Percentiles rank a stretch among this genome's conserved stretches.
Conservation (phyloP, 2,329 filamentous ascomycete genomes). For the Fusarium goolgardi region DNA sequence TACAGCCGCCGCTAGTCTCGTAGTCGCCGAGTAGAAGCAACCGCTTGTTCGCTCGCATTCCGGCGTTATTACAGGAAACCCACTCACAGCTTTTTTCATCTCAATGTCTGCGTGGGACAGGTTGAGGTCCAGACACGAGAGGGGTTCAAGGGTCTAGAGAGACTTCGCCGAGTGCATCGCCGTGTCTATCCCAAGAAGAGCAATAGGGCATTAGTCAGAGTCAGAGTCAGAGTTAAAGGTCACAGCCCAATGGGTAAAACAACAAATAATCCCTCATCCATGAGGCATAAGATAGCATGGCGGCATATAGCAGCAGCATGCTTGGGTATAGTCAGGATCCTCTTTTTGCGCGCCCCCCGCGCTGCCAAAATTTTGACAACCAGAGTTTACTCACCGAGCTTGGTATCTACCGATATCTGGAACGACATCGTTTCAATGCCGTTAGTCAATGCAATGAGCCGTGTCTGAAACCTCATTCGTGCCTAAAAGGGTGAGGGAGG, state of each 20-base stretch:
- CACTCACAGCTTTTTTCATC: slow-evolving; percentile 27
- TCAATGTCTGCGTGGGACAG: slow-evolving; percentile 21
- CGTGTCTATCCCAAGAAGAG: slow-evolving; percentile 43
- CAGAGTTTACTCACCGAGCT: slow-evolving; percentile 35
- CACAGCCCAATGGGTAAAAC: slow-evolving; percentile 28
- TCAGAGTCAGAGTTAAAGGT: not conserved
- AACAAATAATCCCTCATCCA: slow-evolving; percentile 39
- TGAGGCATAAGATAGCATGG: slow-evolving; percentile 16
- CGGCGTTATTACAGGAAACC: slow-evolving; percentile 38
- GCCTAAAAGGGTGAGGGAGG: slow-evolving; percentile 33
- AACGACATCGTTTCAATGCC: slow-evolving; percentile 31
- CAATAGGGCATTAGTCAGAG: slow-evolving; percentile 11
- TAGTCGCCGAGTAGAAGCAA: slow-evolving; percentile 30
- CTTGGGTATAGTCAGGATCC: slow-evolving; percentile 5
- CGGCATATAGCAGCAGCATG: not conserved
- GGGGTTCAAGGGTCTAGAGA: slow-evolving; percentile 38
- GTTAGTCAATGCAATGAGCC: slow-evolving; percentile 42
- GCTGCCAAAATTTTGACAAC: slow-evolving; percentile 22
- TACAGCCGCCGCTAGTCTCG: slow-evolving; percentile 36
- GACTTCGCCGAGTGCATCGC: slow-evolving; percentile 36
- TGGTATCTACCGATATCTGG: slow-evolving; percentile 40
- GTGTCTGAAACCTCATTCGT: slow-evolving; percentile 33
- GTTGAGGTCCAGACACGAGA: slow-evolving; percentile 30
- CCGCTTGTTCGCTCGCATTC: slow-evolving; percentile 38
- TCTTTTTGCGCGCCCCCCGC: slow-evolving; percentile 32